Evolutionary conservation across 1,284 basidiomycete genomes (phyloP).

Genomic region (Ceratobasidium sp.): DNA sequence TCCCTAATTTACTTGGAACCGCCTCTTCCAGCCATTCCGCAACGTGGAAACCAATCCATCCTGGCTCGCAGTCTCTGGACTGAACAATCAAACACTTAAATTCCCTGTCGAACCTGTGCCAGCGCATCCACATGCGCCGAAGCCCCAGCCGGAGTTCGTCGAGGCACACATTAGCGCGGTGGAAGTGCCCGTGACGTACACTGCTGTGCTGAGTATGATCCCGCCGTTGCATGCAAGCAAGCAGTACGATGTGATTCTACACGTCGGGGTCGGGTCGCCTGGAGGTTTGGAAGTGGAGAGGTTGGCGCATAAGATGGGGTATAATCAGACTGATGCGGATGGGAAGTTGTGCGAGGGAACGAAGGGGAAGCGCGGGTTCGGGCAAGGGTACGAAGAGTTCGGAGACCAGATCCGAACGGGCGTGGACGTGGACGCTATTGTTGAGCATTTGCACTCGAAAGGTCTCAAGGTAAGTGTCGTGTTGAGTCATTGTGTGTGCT

Average conservation of each 20-base stretch:
- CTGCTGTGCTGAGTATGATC: slow-evolving; percentile 66
- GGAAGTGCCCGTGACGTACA: slow-evolving; percentile 70
- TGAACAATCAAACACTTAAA: slow-evolving; percentile 32
- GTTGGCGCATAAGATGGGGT: slow-evolving; percentile 74
- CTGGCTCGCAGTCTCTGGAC: slow-evolving; percentile 25
- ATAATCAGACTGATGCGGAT: slow-evolving; percentile 73
- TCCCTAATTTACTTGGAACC: background rate
- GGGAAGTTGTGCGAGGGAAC: slow-evolving; percentile 62
- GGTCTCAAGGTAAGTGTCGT: slow-evolving; percentile 66
- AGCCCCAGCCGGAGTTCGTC: background rate
- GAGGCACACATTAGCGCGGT: slow-evolving; percentile 69
- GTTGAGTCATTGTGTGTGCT: background rate
- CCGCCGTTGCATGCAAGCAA: slow-evolving; percentile 68
- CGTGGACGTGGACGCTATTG: slow-evolving; percentile 61
- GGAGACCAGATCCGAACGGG: slow-evolving; percentile 61
- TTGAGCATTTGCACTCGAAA: slow-evolving; percentile 66
- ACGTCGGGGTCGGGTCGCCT: slow-evolving; percentile 73
- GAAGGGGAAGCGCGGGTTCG: slow-evolving; percentile 61
- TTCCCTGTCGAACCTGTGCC: background rate
- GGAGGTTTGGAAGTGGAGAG: slow-evolving; percentile 73
- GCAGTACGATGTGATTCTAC: slow-evolving; percentile 77
- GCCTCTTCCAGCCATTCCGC: slow-evolving; percentile 30
- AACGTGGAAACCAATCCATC: slow-evolving; percentile 28
- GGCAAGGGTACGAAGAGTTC: slow-evolving; percentile 62
- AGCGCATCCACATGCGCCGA: slow-evolving; percentile 3